phyloP scores from a whole-genome alignment of 345 rosid genomes.

The Dipteronia sinensis region DNA sequence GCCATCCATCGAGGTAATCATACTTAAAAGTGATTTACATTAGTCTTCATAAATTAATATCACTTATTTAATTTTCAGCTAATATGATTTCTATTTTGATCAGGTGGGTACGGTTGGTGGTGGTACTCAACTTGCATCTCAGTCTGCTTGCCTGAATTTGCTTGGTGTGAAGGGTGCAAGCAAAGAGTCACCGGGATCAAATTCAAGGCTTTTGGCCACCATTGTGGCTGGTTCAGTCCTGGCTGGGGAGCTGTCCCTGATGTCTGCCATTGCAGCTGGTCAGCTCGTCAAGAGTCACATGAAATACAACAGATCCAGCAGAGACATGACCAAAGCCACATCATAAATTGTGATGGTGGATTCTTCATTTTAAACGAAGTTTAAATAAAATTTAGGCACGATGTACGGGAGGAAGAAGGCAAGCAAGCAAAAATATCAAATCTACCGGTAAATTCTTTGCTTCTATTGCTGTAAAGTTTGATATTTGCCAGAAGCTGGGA shows the following conservation, averaged over 20 bases:
- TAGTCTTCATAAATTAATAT: not conserved
- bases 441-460: not conserved
- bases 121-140: slow-evolving; percentile 88
- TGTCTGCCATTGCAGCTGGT: slow-evolving; percentile 92
- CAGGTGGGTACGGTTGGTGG: slow-evolving; percentile 95
- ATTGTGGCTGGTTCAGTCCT: slow-evolving; percentile 82
- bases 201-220: slow-evolving; percentile 68
- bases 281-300: slow-evolving; percentile 86
- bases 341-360: slow-evolving; percentile 20
- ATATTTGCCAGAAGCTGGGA: not conserved
- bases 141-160: slow-evolving; percentile 79
- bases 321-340: slow-evolving; percentile 48
- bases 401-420: not conserved
- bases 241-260: slow-evolving; percentile 81
- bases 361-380: not conserved
- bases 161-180: slow-evolving; percentile 82
- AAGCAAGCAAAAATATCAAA: not conserved
- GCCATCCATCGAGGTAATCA: slow-evolving; percentile 78
- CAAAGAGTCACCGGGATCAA: slow-evolving; percentile 66
- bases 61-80: not conserved
- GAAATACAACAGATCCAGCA: slow-evolving; percentile 90
- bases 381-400: slow-evolving; percentile 8
- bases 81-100: not conserved
- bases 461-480: slow-evolving; percentile 8
- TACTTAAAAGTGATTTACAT: not conserved